Evolutionary conservation across 106 monocot species (phyloP).

Genomic region (Dactylorhiza incarnata): DNA sequence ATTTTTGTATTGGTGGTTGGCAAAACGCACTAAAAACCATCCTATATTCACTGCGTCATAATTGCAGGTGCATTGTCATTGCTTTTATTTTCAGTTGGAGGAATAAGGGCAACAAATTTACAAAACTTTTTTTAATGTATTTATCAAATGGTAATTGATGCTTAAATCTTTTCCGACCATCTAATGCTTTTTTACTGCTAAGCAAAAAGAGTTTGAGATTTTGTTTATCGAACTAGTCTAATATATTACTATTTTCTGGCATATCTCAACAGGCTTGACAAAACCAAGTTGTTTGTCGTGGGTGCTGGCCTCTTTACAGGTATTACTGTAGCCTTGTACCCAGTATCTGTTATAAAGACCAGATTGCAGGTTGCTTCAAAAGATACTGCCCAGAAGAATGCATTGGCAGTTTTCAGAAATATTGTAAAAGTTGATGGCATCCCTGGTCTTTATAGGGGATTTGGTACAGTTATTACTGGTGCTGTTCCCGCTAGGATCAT

Average conservation of each 20-base stretch:
- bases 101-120: neutral
- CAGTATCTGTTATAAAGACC: conserved; percentile 90
- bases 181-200: neutral
- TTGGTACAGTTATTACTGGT: conserved; percentile 89
- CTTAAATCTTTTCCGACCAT: neutral
- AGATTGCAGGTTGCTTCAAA: conserved; percentile 94
- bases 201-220: neutral
- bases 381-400: conserved; percentile 64
- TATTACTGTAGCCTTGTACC: conserved; percentile 82
- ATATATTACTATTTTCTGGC: neutral
- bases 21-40: neutral
- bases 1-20: neutral
- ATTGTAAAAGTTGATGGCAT: conserved; percentile 81
- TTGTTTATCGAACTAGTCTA: neutral
- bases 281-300: conserved; percentile 80
- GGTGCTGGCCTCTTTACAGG: conserved; percentile 95
- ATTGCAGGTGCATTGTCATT: neutral
- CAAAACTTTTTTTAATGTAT: too few species aligned
- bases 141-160: too few species aligned
- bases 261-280: conserved; percentile 75
- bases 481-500: conserved; percentile 92
- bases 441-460: conserved; percentile 86
- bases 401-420: conserved; percentile 60
- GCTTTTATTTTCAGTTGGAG: neutral
- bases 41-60: neutral